Evolutionary conservation across 2,329 filamentous ascomycete genomes (phyloP).

Genomic region (Colletotrichum viniferum): DNA sequence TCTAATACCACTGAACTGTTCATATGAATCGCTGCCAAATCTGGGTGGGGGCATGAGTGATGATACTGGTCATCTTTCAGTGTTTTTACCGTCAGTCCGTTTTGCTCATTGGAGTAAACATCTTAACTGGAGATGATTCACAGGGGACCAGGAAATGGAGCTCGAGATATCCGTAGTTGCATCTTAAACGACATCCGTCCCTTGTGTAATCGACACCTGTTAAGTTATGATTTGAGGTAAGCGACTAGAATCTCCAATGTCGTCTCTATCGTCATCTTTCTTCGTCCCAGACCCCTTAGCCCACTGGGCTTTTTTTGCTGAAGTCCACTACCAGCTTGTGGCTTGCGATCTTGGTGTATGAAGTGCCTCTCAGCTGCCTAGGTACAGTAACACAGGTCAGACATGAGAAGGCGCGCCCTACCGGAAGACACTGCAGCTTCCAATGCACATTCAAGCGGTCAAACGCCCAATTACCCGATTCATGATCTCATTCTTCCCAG

Average conservation of each 20-base stretch:
- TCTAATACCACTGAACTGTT: background rate
- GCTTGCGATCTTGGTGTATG: background rate
- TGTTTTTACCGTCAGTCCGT: background rate
- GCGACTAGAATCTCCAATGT: background rate
- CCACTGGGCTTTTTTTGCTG: too few species aligned
- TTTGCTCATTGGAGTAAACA: background rate
- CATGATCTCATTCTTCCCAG: background rate
- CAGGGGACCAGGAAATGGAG: too few species aligned
- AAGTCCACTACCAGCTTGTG: background rate
- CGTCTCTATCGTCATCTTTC: too few species aligned
- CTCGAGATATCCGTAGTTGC: too few species aligned
- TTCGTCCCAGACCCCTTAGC: too few species aligned
- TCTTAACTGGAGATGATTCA: background rate
- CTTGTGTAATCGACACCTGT: background rate
- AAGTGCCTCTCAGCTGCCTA: background rate
- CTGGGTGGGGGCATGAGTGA: background rate
- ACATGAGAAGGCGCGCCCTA: conserved; percentile 3
- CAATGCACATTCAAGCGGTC: background rate
- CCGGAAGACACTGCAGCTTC: background rate
- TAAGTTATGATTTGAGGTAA: background rate
- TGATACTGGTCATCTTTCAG: background rate
- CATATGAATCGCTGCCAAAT: background rate
- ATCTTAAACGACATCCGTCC: background rate
- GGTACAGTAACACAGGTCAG: background rate
- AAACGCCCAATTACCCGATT: background rate